Evolutionary conservation across 2,329 filamentous ascomycete genomes (phyloP).

Genomic region (Blastomyces gilchristii): DNA sequence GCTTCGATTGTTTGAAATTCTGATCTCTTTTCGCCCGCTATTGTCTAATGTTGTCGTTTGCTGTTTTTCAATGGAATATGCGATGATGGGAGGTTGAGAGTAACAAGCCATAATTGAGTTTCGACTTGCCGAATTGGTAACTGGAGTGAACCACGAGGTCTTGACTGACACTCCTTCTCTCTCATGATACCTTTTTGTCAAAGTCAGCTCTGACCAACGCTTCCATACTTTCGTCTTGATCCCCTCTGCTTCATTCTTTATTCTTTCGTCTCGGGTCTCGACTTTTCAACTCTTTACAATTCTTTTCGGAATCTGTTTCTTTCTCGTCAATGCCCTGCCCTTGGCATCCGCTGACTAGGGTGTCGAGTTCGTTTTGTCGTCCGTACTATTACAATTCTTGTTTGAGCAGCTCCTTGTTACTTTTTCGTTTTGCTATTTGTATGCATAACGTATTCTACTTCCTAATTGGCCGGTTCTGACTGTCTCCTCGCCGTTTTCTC

Average conservation of each 20-base stretch:
- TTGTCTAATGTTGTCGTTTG: conserved; percentile 5
- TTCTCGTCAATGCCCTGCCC: not conserved
- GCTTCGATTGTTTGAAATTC: conserved; percentile 13
- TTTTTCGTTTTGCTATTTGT: conserved; percentile 14
- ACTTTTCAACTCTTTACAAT: not conserved
- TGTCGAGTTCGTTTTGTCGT: not conserved
- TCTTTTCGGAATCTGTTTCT: not conserved
- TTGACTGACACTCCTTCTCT: conserved; percentile 10
- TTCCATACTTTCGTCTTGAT: not conserved
- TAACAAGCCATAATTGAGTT: conserved; percentile 21
- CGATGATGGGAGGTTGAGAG: conserved; percentile 29
- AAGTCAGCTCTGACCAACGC: not conserved
- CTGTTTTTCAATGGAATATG: conserved; percentile 16
- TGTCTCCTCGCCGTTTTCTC: conserved; percentile 34
- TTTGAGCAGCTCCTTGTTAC: conserved; percentile 7
- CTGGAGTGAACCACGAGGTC: not conserved
- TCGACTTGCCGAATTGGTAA: conserved; percentile 12
- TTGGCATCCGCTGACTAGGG: too few species aligned
- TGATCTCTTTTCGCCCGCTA: conserved; percentile 10
- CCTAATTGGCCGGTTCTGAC: conserved; percentile 38
- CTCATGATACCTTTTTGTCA: not conserved
- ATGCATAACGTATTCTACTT: conserved; percentile 6
- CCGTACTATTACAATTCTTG: conserved; percentile 1
- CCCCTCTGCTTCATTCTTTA: not conserved
- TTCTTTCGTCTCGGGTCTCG: not conserved